Percentiles rank a stretch among this genome's conserved stretches.
These are phyloP conservation scores for Tricholoma matsutake DNA, from an alignment of 768 basidiomycete genomes.

Conservation along the genomic window DNA sequence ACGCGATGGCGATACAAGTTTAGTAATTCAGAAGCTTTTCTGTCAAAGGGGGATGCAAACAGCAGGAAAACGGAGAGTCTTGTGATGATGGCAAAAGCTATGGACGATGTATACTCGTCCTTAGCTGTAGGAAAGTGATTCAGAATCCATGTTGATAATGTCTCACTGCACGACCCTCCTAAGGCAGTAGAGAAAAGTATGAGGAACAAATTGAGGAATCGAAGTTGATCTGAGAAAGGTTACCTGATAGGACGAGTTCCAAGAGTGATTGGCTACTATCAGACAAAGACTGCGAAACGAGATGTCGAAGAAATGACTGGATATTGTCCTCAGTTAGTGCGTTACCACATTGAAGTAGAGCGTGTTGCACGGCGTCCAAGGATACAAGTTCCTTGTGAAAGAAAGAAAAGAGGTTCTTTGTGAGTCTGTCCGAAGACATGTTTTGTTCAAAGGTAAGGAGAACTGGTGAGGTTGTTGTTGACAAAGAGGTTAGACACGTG, in stretches of 20 bases:
- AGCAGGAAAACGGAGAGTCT: conserved; percentile 23
- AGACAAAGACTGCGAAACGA: neutral
- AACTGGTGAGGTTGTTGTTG: no score
- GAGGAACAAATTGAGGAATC: conserved; percentile 12
- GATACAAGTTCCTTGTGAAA: neutral
- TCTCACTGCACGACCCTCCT: conserved; percentile 6
- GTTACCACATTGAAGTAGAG: neutral
- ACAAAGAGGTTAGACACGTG: no score
- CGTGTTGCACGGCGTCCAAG: neutral
- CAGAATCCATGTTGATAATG: neutral
- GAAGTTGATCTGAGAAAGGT: conserved; percentile 7
- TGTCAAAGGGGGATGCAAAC: conserved; percentile 16
- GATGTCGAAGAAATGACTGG: neutral
- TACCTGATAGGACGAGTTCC: conserved; percentile 26
- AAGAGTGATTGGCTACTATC: conserved; percentile 5
- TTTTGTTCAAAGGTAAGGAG: neutral
- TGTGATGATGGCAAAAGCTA: conserved; percentile 18
- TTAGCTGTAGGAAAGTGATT: conserved; percentile 4
- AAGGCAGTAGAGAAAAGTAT: conserved; percentile 11
- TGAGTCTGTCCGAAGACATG: neutral
- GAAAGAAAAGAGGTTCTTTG: neutral
- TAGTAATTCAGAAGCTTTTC: conserved; percentile 11
- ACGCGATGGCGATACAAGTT: conserved; percentile 19
- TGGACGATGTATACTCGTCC: conserved; percentile 19
- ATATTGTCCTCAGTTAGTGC: conserved; percentile 1